A percentile compares a stretch with the other conserved stretches of the same genome.
phyloP scores from a whole-genome alignment of 176 grass and related monocot species.

The Bolboschoenus planiculmis region DNA sequence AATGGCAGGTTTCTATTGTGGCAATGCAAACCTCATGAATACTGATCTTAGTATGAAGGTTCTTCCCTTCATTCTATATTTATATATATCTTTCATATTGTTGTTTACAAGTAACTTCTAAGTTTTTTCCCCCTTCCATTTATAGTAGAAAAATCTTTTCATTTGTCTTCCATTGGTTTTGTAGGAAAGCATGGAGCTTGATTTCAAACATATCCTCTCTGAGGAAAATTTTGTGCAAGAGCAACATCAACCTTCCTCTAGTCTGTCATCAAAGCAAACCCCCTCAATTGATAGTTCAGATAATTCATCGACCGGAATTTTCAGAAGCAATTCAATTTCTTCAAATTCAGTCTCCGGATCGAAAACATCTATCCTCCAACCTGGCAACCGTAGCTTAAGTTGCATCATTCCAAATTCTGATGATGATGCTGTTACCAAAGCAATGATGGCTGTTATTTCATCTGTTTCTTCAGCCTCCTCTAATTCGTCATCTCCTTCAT shows the following conservation, averaged over 20 bases:
- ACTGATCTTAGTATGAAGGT: background rate
- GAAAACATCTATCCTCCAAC: background rate
- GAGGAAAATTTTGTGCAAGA: slow-evolving; percentile 15
- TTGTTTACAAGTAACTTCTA: background rate
- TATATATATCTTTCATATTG: background rate
- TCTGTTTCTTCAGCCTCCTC: slow-evolving; percentile 45
- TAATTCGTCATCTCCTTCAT: slow-evolving; percentile 39
- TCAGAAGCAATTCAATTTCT: slow-evolving; percentile 19
- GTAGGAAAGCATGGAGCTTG: slow-evolving; percentile 5
- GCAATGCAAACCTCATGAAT: slow-evolving; percentile 13
- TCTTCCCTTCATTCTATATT: background rate
- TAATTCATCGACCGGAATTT: slow-evolving; percentile 15
- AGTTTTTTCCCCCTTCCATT: background rate
- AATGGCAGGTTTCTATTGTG: background rate
- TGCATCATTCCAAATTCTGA: slow-evolving; percentile 16
- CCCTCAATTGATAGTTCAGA: slow-evolving; percentile 51
- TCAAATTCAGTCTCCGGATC: slow-evolving; percentile 3
- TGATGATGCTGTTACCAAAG: slow-evolving; percentile 49
- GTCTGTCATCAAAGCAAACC: slow-evolving; percentile 38
- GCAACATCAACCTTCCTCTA: slow-evolving; percentile 25
- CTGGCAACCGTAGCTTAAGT: background rate
- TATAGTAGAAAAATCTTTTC: background rate
- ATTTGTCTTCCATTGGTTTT: slow-evolving; percentile 1
- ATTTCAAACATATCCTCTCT: slow-evolving; percentile 1
- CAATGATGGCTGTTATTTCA: slow-evolving; percentile 84